Evolutionary conservation across 2,329 filamentous ascomycete species (phyloP).

Genomic region (Mollisia scopiformis): DNA sequence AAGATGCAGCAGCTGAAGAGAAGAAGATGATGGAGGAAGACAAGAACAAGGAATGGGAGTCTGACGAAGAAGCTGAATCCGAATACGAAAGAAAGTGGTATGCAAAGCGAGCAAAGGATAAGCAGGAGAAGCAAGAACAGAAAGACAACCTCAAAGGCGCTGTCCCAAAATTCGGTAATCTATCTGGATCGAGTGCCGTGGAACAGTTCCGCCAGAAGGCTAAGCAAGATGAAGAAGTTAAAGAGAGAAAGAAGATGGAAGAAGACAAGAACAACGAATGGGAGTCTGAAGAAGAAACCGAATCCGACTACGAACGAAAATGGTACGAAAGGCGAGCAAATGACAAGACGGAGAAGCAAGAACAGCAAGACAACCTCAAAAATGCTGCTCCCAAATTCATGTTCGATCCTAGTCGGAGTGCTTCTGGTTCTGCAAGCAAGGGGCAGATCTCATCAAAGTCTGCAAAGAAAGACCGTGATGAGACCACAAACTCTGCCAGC

Average conservation of each 20-base stretch:
- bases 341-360: not conserved
- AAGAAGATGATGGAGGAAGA: constrained; percentile 28
- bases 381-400: constrained; percentile 21
- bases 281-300: not conserved
- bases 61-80: not conserved
- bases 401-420: constrained; percentile 10
- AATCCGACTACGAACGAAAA: not conserved
- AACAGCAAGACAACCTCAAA: constrained; percentile 14
- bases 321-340: not conserved
- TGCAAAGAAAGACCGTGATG: not conserved
- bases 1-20: constrained; percentile 28
- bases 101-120: not conserved
- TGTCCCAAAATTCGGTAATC: constrained; percentile 18
- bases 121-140: not conserved
- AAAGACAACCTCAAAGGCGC: constrained; percentile 21
- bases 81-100: not conserved
- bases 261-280: constrained; percentile 8
- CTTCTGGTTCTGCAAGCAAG: too few relatives aligned
- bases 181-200: too few relatives aligned
- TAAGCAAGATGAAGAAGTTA: constrained; percentile 23
- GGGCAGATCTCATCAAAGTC: too few relatives aligned
- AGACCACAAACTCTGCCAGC: not conserved
- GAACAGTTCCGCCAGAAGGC: constrained; percentile 30
- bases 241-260: constrained; percentile 29
- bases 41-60: not conserved